phyloP scores from a whole-genome alignment of 345 rosid genomes.

The Erysimum cheiranthoides region DNA sequence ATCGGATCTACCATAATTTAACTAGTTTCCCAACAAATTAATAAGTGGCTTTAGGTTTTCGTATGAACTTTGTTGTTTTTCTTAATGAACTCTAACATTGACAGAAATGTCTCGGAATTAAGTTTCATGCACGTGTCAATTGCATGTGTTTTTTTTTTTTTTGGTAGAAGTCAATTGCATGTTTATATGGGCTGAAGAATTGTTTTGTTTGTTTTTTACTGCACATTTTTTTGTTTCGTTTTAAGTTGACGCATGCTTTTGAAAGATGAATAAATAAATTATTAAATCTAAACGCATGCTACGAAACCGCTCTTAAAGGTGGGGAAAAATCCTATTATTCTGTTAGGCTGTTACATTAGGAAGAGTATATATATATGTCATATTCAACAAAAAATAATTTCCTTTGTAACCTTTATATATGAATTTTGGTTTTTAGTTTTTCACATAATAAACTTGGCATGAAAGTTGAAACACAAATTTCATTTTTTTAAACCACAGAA shows the following conservation, averaged over 20 bases:
- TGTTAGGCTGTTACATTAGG: constrained; percentile 28
- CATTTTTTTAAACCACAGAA: neutral
- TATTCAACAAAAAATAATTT: neutral
- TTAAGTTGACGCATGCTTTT: constrained; percentile 42
- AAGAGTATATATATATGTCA: constrained; percentile 7
- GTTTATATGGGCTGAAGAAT: constrained; percentile 2
- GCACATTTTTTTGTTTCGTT: constrained; percentile 10
- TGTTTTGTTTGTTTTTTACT: constrained; percentile 16
- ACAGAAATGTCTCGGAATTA: constrained; percentile 15
- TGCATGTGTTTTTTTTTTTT: too few relatives aligned
- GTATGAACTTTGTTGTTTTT: constrained; percentile 27
- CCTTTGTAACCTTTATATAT: neutral
- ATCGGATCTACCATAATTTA: constrained; percentile 23
- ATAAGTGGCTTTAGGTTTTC: constrained; percentile 19
- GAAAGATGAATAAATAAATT: constrained; percentile 8
- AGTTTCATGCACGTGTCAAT: constrained; percentile 44
- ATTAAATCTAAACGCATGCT: constrained; percentile 38
- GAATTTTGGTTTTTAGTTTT: neutral
- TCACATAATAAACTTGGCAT: neutral
- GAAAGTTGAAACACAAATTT: neutral
- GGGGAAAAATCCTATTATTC: constrained; percentile 13
- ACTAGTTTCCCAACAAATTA: constrained; percentile 20
- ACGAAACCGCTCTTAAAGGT: constrained; percentile 27
- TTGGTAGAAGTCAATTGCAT: constrained; percentile 42
- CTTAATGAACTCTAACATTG: constrained; percentile 27